Conservation (phyloP, 371 early-diverging fungal species). For the Rhizopus sp. region DNA sequence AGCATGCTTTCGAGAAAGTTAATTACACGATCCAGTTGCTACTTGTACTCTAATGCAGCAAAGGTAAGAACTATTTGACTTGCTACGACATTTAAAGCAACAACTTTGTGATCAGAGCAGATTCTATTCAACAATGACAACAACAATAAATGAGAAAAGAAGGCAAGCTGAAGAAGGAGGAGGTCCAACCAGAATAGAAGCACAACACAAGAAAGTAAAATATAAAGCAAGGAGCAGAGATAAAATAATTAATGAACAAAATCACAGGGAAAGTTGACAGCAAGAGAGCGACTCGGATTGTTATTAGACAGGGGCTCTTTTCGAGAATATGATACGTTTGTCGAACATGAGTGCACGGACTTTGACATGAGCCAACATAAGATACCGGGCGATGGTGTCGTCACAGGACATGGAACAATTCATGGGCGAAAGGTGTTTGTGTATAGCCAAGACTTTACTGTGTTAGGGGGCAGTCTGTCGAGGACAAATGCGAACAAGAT, state of each 20-base stretch:
- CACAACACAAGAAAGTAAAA: conserved; percentile 89
- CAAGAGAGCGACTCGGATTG: conserved; percentile 89
- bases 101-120: conserved; percentile 2
- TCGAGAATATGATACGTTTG: conserved; percentile 93
- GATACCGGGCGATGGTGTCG: conserved; percentile 94
- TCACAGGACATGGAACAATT: conserved; percentile 93
- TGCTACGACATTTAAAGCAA: no score
- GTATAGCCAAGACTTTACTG: conserved; percentile 96
- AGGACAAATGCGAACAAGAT: conserved; percentile 93
- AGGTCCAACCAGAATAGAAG: conserved; percentile 77
- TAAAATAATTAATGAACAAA: background rate
- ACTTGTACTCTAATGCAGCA: background rate
- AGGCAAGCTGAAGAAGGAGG: conserved; percentile 80
- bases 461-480: conserved; percentile 90
- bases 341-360: conserved; percentile 93
- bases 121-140: conserved; percentile 13
- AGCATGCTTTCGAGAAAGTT: no score
- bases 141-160: conserved; percentile 70
- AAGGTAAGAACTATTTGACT: background rate
- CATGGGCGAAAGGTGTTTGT: conserved; percentile 91
- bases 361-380: conserved; percentile 90
- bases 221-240: background rate
- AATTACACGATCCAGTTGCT: background rate
- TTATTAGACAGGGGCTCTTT: conserved; percentile 86
- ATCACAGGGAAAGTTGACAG: conserved; percentile 93